Evolutionary conservation across 2,329 filamentous ascomycete species (phyloP), one percentile per base, ranked within the genome.

Genomic region (Fusarium kyushuense): DNA sequence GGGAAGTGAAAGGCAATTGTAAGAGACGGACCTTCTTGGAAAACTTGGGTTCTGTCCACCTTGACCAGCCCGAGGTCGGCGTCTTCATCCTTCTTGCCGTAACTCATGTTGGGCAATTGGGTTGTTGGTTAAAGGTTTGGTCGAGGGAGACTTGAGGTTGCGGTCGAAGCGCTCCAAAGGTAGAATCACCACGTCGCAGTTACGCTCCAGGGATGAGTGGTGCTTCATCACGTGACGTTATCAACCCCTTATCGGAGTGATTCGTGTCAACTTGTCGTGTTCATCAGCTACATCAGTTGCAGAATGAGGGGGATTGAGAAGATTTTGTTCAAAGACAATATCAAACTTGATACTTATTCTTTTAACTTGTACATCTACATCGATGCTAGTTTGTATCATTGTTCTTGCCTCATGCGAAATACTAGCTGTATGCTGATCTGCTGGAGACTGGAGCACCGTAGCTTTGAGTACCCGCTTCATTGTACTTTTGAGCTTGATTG

Each of bases 51-150:
- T 77, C 96, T 91, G 84, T 99, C 96, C 76, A 98, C 93, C 87
- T 95, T 97, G 86, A 98, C 92, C 84, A 98, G 88, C 78, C 92
- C 91, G 79, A 91, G 89, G 79, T 97, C 95, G 78, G 91, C 93
- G 85, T 99, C 96, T 87, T 98, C 96, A 82, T 99, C 95, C 87
- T 97, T 98, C 86, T 99, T 99, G 86, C 95, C 91, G 88, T 96
- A 97, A 83, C 92, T 96, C 94, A 97, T 97, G 78, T 74, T 89
- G 84, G 82, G 83, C 81, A 76, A 75, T 74, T 76, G 73, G 74
- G 73, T 75, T 70, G 72, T 29, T 67, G 68, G 70, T 58, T 21
- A 60, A 43, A 57, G 72, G 70, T 71, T 70, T 73, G 71, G 74
- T 76, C 73, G 71, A 74, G 71, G 74, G 74, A 76, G 73, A 73